Percentiles rank a stretch among this genome's conserved stretches.
Evolutionary conservation across 2,329 filamentous ascomycete species (phyloP).

Genomic region (Fusarium sp.): DNA sequence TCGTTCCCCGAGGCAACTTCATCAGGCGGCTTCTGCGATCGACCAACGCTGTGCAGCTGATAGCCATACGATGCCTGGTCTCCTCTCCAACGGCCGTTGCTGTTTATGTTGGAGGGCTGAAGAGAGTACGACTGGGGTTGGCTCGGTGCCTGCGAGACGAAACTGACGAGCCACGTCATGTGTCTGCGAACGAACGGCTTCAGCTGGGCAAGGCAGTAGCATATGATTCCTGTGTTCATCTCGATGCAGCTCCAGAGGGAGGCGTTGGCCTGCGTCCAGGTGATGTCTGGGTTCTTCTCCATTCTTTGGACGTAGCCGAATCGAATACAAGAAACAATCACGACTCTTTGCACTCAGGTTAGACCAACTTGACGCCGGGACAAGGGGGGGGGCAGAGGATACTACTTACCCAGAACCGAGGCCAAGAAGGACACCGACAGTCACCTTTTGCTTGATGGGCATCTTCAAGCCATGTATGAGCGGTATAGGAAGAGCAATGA

Average conservation of each 20-base stretch:
- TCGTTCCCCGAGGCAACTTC: no score
- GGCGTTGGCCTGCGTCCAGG: slow-evolving; percentile 7
- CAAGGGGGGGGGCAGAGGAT: no score
- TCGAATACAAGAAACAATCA: slow-evolving; percentile 10
- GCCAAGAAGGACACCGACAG: slow-evolving; percentile 1
- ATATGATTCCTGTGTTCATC: slow-evolving; percentile 12
- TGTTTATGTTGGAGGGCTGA: no score
- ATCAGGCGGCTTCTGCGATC: no score
- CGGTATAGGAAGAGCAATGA: slow-evolving; percentile 1
- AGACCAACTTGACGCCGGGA: not conserved
- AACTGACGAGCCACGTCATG: not conserved
- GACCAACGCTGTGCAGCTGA: no score
- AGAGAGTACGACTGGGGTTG: no score
- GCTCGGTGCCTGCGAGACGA: not conserved
- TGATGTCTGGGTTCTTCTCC: not conserved
- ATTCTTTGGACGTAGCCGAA: slow-evolving; percentile 7
- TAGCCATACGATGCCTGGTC: no score
- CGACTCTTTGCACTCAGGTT: not conserved
- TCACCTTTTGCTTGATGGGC: slow-evolving; percentile 4
- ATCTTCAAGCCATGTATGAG: slow-evolving; percentile 4
- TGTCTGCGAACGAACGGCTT: slow-evolving; percentile 12
- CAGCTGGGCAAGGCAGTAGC: slow-evolving; percentile 2
- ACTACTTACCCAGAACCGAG: slow-evolving; percentile 10
- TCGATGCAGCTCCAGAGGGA: slow-evolving; percentile 11
- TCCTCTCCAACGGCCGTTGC: no score